Conservation (phyloP, 2,329 filamentous ascomycete genomes). For the Fusarium sp. region DNA sequence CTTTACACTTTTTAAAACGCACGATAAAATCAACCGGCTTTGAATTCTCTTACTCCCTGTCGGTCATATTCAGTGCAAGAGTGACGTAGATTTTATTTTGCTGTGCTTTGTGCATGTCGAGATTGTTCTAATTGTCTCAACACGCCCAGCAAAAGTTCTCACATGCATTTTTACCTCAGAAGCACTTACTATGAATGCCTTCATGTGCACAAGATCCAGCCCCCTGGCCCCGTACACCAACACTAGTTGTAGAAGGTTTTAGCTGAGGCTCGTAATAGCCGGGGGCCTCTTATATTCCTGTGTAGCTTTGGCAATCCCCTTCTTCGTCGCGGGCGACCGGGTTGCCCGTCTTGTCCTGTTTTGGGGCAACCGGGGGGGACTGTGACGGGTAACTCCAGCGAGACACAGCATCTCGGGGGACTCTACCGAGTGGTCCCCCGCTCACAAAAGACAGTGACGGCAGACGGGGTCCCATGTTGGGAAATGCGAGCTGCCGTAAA, state of each 20-base stretch:
- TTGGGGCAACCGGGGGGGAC: background rate
- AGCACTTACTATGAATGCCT: background rate
- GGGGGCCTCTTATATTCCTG: background rate
- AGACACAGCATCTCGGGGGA: conserved; percentile 7
- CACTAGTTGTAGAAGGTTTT: background rate
- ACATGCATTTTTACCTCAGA: conserved; percentile 35
- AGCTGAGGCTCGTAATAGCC: conserved; percentile 5
- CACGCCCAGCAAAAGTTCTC: conserved; percentile 44
- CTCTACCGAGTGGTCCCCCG: conserved; percentile 12
- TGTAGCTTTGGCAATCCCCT: conserved; percentile 1
- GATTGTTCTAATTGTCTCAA: conserved; percentile 36
- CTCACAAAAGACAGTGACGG: background rate
- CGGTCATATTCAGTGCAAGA: conserved; percentile 71
- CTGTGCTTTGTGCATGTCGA: conserved; percentile 31
- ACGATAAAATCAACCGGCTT: conserved; percentile 69
- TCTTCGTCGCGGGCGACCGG: background rate
- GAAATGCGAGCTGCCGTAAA: conserved; percentile 22
- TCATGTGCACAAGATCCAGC: conserved; percentile 16
- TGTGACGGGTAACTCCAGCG: background rate
- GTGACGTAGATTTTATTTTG: conserved; percentile 47
- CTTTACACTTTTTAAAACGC: conserved; percentile 54
- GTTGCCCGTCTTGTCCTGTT: background rate
- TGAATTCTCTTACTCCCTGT: conserved; percentile 57
- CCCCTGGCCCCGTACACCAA: background rate
- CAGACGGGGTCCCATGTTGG: background rate